Evolutionary conservation across 176 grass and related monocot genomes (phyloP).

Genomic region (Oryza punctata): DNA sequence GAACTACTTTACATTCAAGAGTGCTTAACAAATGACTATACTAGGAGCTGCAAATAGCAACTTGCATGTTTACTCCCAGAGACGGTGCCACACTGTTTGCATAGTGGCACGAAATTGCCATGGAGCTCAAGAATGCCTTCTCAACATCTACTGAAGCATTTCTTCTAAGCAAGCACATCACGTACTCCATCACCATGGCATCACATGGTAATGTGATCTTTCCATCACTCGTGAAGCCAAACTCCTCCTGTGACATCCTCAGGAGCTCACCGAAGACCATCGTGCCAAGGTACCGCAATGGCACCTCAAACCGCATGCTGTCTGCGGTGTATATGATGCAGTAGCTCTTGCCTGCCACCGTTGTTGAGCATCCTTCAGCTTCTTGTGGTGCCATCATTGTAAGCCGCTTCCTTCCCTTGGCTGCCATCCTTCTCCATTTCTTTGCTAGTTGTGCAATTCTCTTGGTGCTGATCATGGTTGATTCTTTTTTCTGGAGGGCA

Average conservation of each 20-base stretch:
- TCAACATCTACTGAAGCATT: slow-evolving; percentile 43
- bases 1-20: slow-evolving; percentile 15
- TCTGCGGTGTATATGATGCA: slow-evolving; percentile 51
- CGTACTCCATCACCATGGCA: slow-evolving; percentile 42
- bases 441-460: slow-evolving; percentile 33
- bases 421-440: slow-evolving; percentile 35
- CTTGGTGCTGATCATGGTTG: slow-evolving; percentile 22
- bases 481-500: neutral
- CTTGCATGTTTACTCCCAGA: neutral
- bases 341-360: slow-evolving; percentile 38
- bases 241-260: slow-evolving; percentile 47
- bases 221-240: slow-evolving; percentile 32
- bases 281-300: slow-evolving; percentile 40
- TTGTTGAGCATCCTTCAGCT: neutral
- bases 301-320: slow-evolving; percentile 52
- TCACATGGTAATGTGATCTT: slow-evolving; percentile 53
- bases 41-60: slow-evolving; percentile 41
- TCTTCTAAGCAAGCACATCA: slow-evolving; percentile 45
- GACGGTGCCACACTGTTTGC: neutral
- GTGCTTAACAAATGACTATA: neutral
- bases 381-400: neutral
- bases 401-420: slow-evolving; percentile 23
- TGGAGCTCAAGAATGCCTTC: slow-evolving; percentile 41
- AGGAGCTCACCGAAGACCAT: slow-evolving; percentile 48
- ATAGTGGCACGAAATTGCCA: slow-evolving; percentile 20